Evolutionary conservation across 2,329 filamentous ascomycete genomes (phyloP).

Genomic region (Scedosporium aurantiacum): DNA sequence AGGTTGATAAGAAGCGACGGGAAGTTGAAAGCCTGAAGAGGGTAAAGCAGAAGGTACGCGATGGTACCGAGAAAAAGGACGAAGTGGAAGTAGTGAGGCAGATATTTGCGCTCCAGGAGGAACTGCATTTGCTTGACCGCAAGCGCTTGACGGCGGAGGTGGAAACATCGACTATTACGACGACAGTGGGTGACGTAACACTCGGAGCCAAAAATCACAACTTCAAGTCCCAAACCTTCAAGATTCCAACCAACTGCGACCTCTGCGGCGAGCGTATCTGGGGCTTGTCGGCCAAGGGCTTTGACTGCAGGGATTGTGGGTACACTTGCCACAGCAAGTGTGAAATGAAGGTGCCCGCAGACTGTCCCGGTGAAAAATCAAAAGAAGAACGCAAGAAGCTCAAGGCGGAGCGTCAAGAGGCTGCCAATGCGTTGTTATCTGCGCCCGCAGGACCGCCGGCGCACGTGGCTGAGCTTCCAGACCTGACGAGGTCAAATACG

Average conservation of each 20-base stretch:
- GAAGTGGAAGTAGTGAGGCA: constrained; percentile 74
- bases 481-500: constrained; percentile 69
- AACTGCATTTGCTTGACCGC: constrained; percentile 72
- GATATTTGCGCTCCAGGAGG: constrained; percentile 77
- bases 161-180: constrained; percentile 86
- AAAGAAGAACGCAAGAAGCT: constrained; percentile 95
- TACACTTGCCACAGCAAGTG: constrained; percentile 99
- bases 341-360: constrained; percentile 94
- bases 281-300: constrained; percentile 92
- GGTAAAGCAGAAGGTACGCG: constrained; percentile 63
- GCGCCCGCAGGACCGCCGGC: constrained; percentile 34
- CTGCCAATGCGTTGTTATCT: constrained; percentile 51
- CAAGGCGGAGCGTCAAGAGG: constrained; percentile 74
- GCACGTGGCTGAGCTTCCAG: constrained; percentile 51
- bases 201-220: constrained; percentile 90
- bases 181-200: constrained; percentile 82
- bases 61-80: constrained; percentile 79
- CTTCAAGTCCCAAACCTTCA: constrained; percentile 98
- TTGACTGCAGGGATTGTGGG: constrained; percentile 90
- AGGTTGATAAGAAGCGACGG: constrained; percentile 74
- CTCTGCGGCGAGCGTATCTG: constrained; percentile 93
- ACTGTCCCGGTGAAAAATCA: constrained; percentile 84
- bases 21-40: constrained; percentile 73
- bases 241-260: constrained; percentile 97
- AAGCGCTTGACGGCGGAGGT: constrained; percentile 81